phyloP scores from a whole-genome alignment of 768 basidiomycete species.

The Terana coerulea region DNA sequence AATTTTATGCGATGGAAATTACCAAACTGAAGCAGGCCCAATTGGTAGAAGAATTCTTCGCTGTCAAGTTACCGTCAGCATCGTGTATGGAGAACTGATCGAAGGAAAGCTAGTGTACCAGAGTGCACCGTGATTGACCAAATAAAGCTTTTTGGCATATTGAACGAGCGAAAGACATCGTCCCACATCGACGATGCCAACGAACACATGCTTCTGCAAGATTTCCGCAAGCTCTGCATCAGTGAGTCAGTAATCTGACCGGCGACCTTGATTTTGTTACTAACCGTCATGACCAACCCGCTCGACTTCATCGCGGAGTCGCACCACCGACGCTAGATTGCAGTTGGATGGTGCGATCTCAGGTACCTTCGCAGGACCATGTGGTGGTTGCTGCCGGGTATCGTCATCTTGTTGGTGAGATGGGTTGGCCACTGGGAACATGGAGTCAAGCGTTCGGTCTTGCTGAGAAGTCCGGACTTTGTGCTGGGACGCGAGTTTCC shows the following conservation, averaged over 20 bases:
- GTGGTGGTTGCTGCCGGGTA: neutral
- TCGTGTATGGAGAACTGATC: neutral
- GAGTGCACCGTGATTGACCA: conserved; percentile 80
- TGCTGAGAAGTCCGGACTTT: conserved; percentile 88
- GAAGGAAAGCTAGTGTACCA: conserved; percentile 70
- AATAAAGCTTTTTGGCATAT: conserved; percentile 82
- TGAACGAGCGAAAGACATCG: conserved; percentile 81
- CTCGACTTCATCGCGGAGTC: conserved; percentile 53
- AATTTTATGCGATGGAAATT: conserved; percentile 72
- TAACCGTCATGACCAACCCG: conserved; percentile 70
- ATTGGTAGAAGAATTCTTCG: conserved; percentile 94
- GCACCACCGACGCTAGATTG: conserved; percentile 67
- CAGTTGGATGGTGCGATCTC: conserved; percentile 77
- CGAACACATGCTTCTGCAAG: conserved; percentile 82
- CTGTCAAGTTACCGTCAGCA: conserved; percentile 35
- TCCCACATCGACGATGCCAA: conserved; percentile 81
- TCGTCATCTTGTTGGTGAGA: conserved; percentile 16
- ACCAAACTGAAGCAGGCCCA: conserved; percentile 89
- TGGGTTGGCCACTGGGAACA: conserved; percentile 66
- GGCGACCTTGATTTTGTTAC: too few species aligned
- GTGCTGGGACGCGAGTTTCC: conserved; percentile 71
- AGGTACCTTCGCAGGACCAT: conserved; percentile 29
- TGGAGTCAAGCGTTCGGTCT: conserved; percentile 91
- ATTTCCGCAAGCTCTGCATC: conserved; percentile 75
- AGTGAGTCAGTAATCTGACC: neutral